These are phyloP conservation scores for Tulasnella sp. DNA, from an alignment of 768 basidiomycete genomes.

Conservation along the genomic window DNA sequence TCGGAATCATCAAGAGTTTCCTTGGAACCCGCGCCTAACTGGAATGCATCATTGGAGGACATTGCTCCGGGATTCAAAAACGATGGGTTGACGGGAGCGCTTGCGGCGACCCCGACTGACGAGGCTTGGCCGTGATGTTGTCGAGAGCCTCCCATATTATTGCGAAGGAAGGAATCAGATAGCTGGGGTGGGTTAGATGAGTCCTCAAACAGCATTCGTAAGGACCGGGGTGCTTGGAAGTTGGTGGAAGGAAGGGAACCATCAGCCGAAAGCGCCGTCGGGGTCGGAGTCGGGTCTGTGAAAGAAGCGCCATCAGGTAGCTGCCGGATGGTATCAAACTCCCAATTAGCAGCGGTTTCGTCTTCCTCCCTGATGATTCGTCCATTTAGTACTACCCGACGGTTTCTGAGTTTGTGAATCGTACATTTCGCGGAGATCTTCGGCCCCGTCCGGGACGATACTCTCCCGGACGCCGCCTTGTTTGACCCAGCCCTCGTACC, in stretches of 20 bases:
- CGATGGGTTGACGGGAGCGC: slow-evolving; percentile 27
- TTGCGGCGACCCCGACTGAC: slow-evolving; percentile 28
- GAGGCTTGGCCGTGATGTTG: slow-evolving; percentile 32
- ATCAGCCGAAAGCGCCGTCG: not conserved
- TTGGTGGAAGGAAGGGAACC: not conserved
- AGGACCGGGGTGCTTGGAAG: slow-evolving; percentile 60
- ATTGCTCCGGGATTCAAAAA: slow-evolving; percentile 21
- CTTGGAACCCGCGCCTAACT: slow-evolving; percentile 30
- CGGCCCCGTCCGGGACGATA: slow-evolving; percentile 41
- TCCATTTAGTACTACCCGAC: not conserved
- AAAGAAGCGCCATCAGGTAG: slow-evolving; percentile 32
- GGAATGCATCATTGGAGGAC: slow-evolving; percentile 1
- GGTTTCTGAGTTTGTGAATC: not conserved
- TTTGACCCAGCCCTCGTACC: slow-evolving; percentile 68
- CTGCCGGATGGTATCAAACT: slow-evolving; percentile 68
- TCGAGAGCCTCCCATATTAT: slow-evolving; percentile 27
- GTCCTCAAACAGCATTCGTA: slow-evolving; percentile 71
- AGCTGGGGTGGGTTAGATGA: slow-evolving; percentile 28
- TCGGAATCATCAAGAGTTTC: slow-evolving; percentile 32
- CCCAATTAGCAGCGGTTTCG: slow-evolving; percentile 44
- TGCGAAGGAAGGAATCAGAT: slow-evolving; percentile 26
- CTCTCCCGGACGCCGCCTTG: slow-evolving; percentile 70
- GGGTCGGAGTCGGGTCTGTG: not conserved
- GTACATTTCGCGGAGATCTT: not conserved
- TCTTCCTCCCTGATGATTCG: slow-evolving; percentile 3